These are phyloP conservation scores for Trichophyton equinum DNA, from an alignment of 2,329 filamentous ascomycete species.

Conservation along the genomic window DNA sequence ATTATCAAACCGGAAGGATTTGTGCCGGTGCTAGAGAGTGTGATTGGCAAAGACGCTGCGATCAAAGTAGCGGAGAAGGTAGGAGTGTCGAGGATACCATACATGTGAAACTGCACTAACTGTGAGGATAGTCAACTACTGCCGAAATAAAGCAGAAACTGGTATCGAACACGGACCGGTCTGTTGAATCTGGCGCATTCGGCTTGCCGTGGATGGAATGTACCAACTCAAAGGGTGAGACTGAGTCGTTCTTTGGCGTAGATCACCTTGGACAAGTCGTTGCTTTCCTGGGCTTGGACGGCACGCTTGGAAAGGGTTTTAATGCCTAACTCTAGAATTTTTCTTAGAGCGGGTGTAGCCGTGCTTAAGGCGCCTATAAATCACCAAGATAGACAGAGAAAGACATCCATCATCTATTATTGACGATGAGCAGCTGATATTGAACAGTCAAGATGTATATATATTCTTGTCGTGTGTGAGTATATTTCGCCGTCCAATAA, in stretches of 20 bases:
- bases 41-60: conserved; percentile 36
- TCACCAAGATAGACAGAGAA: neutral
- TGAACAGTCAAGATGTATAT: too few relatives aligned
- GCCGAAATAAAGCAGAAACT: conserved; percentile 37
- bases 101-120: conserved; percentile 4
- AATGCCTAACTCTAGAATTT: conserved; percentile 18
- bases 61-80: conserved; percentile 33
- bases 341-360: too few relatives aligned
- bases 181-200: conserved; percentile 45
- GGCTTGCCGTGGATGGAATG: conserved; percentile 49
- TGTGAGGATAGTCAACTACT: conserved; percentile 16
- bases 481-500: too few relatives aligned
- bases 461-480: too few relatives aligned
- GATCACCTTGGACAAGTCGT: conserved; percentile 47
- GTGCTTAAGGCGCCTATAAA: too few relatives aligned
- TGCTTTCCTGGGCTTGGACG: conserved; percentile 41
- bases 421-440: too few relatives aligned
- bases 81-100: conserved; percentile 7
- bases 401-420: too few relatives aligned
- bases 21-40: conserved; percentile 30
- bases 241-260: conserved; percentile 47
- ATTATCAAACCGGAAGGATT: conserved; percentile 37
- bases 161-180: conserved; percentile 38
- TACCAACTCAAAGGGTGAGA: conserved; percentile 42
- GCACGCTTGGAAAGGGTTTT: conserved; percentile 20